Base-by-base conservation (phyloP, 305 asterid genomes). In the Plantago coronopus region DNA sequence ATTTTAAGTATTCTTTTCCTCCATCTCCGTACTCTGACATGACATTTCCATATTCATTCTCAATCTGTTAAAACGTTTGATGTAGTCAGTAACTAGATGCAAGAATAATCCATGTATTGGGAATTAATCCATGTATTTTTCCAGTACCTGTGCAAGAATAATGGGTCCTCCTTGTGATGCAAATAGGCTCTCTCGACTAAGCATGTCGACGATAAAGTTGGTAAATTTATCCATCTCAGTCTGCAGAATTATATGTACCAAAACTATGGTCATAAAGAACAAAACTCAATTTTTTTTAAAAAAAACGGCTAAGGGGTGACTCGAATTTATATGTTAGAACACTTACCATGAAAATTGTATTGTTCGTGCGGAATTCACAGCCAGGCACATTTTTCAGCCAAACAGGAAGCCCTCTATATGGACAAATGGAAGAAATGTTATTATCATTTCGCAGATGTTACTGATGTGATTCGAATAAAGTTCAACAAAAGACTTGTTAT, bases 301-400 rank as follows among this genome's bases (percentile, higher is more conserved):
- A n/a, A n/a, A n/a, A n/a, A n/a, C n/a, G n/a, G n/a, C n/a, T n/a
- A n/a, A n/a, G n/a, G n/a, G n/a, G n/a, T n/a, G n/a, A n/a, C n/a
- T n/a, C n/a, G n/a, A n/a, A n/a, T n/a, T n/a, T n/a, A n/a, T 34
- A 34, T 7, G 40, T 12, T 2, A 9, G 9, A 34, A 34, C 40
- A 34, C 54, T 63, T 70, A 80, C 85, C 85, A 69, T 17, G 44
- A 55, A 73, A 12, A 90, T 90, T 63, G 38, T 54, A 64, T 74
- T 69, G 16, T 73, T 43, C 6, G 80, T 80, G 68, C 85, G 72
- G 45, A 72, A 55, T 13, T 64, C 38, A 16, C 71, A 57, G 46
- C 96, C 97, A 9, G 95, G 96, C 37, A 85, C 91, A 79, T 83
- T 83, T 71, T 90, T 90, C 54, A 91, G 82, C 96, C 97, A 91